Evolutionary conservation across 2,329 filamentous ascomycete genomes (phyloP), one percentile per base, ranked within the genome.

Genomic region (Hirsutella thompsonii): DNA sequence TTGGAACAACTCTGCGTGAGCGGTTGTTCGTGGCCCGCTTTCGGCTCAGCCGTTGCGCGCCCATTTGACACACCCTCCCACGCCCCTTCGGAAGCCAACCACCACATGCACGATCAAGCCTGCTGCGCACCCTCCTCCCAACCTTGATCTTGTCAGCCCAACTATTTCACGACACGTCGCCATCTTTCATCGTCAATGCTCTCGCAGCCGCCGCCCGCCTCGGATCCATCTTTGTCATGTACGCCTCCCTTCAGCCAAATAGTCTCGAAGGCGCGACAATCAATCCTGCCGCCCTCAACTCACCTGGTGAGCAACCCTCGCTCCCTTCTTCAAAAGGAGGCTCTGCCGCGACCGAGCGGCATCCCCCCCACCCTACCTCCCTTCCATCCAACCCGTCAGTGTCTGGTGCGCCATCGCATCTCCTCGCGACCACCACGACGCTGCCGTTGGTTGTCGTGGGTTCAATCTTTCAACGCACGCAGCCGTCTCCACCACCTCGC

Each of bases 211-310:
- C 36, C 36, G 38, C 39, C 50, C 48, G 45, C 49, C 48, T 50
- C 41, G 43, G 18, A 20, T 21, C 35, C 19, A 20, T n/a, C 19
- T 21, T 37, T n/a, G 20, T 23, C 36, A 63, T 63, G 61, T 62
- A 62, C 56, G n/a, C n/a, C n/a, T 56, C 58, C 47, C 55, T 52
- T 45, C 59, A 52, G 63, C 73, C 79, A 63, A 81, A 81, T 70
- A 77, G 78, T 65, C 82, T 83, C 74, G 82, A 85, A 61, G 82
- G 82, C 70, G 84, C 83, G 60, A 93, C 87, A 59, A 92, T 94
- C 72, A 86, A 93, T 72, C 87, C 87, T 61, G 85, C 85, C 57
- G 84, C 83, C 49, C 74, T 94, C 68, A 87, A 83, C 68, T 81
- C 80, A 60, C 69, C 79, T 69, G 78, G 83, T 90, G 79, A 63